Conservation (phyloP, 2,329 filamentous ascomycete genomes). For the Microthyrium microscopicum region DNA sequence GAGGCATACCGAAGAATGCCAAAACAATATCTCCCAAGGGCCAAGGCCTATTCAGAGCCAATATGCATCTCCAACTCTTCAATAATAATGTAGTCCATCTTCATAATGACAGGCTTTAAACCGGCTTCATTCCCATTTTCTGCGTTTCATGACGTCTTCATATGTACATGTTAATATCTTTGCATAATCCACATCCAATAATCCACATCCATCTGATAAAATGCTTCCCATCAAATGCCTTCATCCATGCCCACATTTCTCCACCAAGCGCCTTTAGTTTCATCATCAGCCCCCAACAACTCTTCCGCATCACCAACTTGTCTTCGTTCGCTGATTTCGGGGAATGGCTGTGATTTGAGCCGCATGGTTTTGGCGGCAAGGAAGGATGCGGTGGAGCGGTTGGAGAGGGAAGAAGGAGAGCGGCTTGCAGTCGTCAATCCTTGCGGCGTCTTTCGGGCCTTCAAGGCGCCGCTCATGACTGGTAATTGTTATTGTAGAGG, state of each 20-base stretch:
- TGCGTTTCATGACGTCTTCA: no score
- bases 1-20: no score
- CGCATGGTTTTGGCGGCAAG: constrained; percentile 9
- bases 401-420: no score
- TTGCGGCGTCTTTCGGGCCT: constrained; percentile 27
- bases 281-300: constrained; percentile 42
- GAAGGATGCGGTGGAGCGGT: background rate
- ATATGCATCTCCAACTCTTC: no score
- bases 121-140: no score
- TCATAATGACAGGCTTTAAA: no score
- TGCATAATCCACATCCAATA: no score
- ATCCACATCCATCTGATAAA: no score
- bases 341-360: background rate
- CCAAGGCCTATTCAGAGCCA: no score
- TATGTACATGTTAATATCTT: no score
- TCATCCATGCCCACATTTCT: constrained; percentile 32
- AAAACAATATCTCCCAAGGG: no score
- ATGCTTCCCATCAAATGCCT: constrained; percentile 27
- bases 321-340: constrained; percentile 67
- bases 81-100: no score
- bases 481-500: constrained; percentile 85
- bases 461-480: constrained; percentile 64
- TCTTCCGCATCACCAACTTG: constrained; percentile 81
- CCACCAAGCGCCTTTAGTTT: constrained; percentile 26
- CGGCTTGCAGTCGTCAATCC: constrained; percentile 37